Evolutionary conservation across 1,284 basidiomycete species (phyloP).

Genomic region (Ceratobasidium sp.): DNA sequence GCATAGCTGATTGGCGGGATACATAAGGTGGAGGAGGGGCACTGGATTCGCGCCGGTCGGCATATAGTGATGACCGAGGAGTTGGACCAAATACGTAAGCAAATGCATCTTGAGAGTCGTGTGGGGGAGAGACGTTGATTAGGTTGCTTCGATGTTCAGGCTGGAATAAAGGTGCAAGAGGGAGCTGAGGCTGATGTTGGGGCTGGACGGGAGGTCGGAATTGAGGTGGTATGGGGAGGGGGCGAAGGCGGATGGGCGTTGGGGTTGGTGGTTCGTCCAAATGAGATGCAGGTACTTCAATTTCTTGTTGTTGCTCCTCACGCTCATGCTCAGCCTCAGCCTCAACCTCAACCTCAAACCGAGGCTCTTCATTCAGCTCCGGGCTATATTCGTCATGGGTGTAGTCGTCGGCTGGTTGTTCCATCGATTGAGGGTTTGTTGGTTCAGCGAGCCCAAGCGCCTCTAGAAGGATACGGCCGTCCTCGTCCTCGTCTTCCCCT

Average conservation of each 20-base stretch:
- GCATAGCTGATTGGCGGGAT: constrained; percentile 17
- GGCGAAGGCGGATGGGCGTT: background rate
- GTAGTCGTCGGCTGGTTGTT: background rate
- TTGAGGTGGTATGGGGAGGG: background rate
- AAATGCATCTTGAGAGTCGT: constrained; percentile 27
- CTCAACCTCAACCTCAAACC: no score
- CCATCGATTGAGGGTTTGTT: background rate
- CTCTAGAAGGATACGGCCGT: constrained; percentile 17
- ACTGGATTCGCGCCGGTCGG: background rate
- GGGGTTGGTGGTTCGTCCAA: background rate
- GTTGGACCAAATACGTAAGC: constrained; percentile 22
- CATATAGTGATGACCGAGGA: background rate
- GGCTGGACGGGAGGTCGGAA: background rate
- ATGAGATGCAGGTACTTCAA: background rate
- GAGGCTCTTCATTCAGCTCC: background rate
- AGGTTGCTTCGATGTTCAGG: background rate
- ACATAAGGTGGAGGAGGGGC: constrained; percentile 23
- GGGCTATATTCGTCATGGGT: background rate
- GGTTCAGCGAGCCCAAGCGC: constrained; percentile 5
- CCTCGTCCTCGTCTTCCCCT: constrained; percentile 7
- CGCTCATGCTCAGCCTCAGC: background rate
- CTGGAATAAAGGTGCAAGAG: background rate
- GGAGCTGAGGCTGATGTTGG: no score
- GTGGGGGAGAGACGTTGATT: background rate
- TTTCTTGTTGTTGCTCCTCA: no score